Evolutionary conservation across 495 filamentous ascomycete genomes (phyloP), one percentile per base, ranked within the genome.

Genomic region (Podospora conica): DNA sequence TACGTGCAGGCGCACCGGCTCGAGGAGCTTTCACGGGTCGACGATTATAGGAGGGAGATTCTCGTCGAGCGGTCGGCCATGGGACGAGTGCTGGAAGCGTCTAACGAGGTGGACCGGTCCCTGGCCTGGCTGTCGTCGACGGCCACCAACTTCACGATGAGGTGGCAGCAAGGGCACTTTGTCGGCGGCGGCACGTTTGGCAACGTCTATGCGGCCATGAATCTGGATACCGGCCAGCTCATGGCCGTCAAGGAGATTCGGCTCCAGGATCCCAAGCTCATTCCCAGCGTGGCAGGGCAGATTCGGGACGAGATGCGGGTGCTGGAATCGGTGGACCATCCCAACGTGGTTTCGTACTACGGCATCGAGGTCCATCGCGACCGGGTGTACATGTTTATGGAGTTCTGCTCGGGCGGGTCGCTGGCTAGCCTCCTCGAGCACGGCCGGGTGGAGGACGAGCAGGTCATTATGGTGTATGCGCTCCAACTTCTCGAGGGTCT

Each of bases 241-340:
- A 98, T 98, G 95, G 95, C 95, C 18, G 96, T 98, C 53, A 98
- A 98, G 76, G 95, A 98, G 76, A 98, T 98, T 67, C 90, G 95
- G 40, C 82, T 98, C 48, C 96, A 98, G 75, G 95, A 98, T 78
- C 96, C 95, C 25, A 92, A 97, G 70, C 82, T 96, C 70, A 96
- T 98, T 66, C 95, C 95, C 22, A 92, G 88, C 68, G 93, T 98
- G 70, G 93, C 94, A 7, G 85, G 86, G 28, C 93, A 97, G 71
- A 98, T 98, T 74, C 87, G 91, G 40, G 95, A 98, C 73, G 95
- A 98, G 75, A 97, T 98, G 93, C 88, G 88, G 56, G 95, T 98
- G 21, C 82, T 98, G 15, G 93, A 97, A 77, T 88, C 96, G 0
- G 83, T 98, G 24, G 92, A 97, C 72, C 95, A 98, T 73, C 96